Percentiles rank a stretch among this genome's conserved stretches.
Evolutionary conservation across 345 rosid genomes (phyloP).

Genomic region (Camelina hispida): DNA sequence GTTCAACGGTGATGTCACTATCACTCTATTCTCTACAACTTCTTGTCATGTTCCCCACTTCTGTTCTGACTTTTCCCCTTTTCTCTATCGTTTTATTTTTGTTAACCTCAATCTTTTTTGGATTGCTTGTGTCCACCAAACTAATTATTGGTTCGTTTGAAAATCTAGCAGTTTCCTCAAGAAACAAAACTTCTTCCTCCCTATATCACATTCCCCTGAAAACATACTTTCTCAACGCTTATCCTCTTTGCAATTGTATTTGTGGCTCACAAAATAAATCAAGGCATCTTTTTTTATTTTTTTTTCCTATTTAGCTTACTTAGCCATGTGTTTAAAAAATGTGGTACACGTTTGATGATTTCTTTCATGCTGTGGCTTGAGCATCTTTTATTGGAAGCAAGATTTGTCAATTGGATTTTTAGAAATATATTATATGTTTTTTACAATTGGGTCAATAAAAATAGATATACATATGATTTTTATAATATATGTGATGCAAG

Average conservation of each 20-base stretch:
- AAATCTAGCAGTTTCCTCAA: constrained; percentile 34
- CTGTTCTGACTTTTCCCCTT: constrained; percentile 34
- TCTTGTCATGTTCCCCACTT: constrained; percentile 47
- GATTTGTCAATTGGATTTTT: constrained; percentile 12
- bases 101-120: constrained; percentile 1
- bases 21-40: constrained; percentile 37
- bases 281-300: constrained; percentile 31
- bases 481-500: constrained; percentile 38
- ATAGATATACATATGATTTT: background rate
- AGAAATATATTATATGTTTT: background rate
- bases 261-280: constrained; percentile 33
- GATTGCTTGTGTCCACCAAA: constrained; percentile 33
- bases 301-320: background rate
- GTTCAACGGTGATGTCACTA: constrained; percentile 38
- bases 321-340: constrained; percentile 23
- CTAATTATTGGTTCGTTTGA: constrained; percentile 34
- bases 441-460: constrained; percentile 32
- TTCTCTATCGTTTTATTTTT: constrained; percentile 17
- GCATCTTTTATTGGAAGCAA: constrained; percentile 18
- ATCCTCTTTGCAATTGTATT: constrained; percentile 29
- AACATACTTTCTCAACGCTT: constrained; percentile 23
- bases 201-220: constrained; percentile 11
- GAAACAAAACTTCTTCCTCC: constrained; percentile 37
- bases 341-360: constrained; percentile 33
- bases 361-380: constrained; percentile 17